Percentiles rank a stretch among this genome's conserved stretches.
Conservation (phyloP, 2,329 filamentous ascomycete species). For the Pyricularia pennisetigena region DNA sequence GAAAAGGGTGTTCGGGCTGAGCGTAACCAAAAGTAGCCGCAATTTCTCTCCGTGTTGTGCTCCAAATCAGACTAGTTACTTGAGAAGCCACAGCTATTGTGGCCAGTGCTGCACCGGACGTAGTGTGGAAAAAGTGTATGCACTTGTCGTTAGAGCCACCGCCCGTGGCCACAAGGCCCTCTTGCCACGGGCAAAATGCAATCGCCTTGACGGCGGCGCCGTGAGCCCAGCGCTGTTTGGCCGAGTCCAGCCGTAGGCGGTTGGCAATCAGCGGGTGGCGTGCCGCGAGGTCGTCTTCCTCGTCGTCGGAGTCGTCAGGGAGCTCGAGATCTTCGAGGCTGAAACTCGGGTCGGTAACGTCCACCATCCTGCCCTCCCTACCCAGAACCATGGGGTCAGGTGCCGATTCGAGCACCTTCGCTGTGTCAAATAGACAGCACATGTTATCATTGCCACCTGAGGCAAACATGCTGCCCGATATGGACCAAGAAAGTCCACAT, state of each 20-base stretch:
- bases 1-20: slow-evolving; percentile 77
- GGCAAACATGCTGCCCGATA: slow-evolving; percentile 65
- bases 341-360: background rate
- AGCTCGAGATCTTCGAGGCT: background rate
- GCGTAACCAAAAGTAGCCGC: slow-evolving; percentile 90
- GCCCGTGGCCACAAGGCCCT: slow-evolving; percentile 77
- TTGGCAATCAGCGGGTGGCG: slow-evolving; percentile 2
- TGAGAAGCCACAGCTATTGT: slow-evolving; percentile 90
- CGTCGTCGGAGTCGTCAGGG: slow-evolving; percentile 1
- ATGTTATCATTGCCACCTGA: slow-evolving; percentile 89
- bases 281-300: background rate
- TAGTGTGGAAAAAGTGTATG: slow-evolving; percentile 90
- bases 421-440: slow-evolving; percentile 70
- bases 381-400: background rate
- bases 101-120: slow-evolving; percentile 72
- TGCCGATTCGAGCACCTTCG: slow-evolving; percentile 35
- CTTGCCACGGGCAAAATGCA: slow-evolving; percentile 91
- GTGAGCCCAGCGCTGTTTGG: slow-evolving; percentile 68
- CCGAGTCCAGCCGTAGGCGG: slow-evolving; percentile 38
- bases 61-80: slow-evolving; percentile 90
- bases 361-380: background rate
- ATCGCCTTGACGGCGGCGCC: slow-evolving; percentile 91
- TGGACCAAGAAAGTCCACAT: slow-evolving; percentile 85
- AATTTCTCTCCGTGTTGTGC: slow-evolving; percentile 74
- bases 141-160: slow-evolving; percentile 91